Evolutionary conservation across 1,139 yeast species (phyloP), one percentile per base, ranked within the genome.

Genomic region (Nakaseomyces kungkrabaensis): DNA sequence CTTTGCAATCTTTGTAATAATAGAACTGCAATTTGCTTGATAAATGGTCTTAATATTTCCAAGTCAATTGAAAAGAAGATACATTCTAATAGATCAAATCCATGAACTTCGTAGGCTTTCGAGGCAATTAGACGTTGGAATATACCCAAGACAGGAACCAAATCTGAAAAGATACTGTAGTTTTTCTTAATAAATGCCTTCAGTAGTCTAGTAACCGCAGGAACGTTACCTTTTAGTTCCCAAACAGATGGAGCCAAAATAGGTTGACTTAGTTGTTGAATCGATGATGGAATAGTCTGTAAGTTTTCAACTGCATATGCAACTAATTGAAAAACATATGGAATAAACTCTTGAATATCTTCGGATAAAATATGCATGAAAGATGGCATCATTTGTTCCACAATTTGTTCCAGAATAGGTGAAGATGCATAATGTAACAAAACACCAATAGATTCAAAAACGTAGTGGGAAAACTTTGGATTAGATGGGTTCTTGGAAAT

Each of bases 291-390:
- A 36, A 92, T 72, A 5, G 74, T 50, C 3, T 62, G 59, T 1
- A 66, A 57, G 33, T 72, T 72, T 58, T 87, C 95, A 49, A 94
- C 72, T 55, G 88, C 69, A 62, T 71, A 89, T 1, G 97, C 85
- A 56, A 92, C 72, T 25, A 92, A 75, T 70, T 94, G 99, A 68
- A 94, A 86, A 7, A 85, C 81, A 62, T 94, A 94, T 7, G 97
- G 97, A 13, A 86, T 82, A 65, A 92, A 94, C 68, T 94, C 99
- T 59, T 90, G 94, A 42, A 92, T 86, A 61, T 92, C 98, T 50
- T 82, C 81, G 25, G 85, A 82, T 54, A 94, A 73, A 38, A 90
- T 79, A 5, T 71, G 70, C 55, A 89, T 70, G 52, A 87, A 73
- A 3, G 81, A 75, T 4, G 95, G 92, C 60, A 89, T 75, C 43